Base-by-base conservation (phyloP, 805 yeast species). In the Myxozyma vanderwaltii region DNA sequence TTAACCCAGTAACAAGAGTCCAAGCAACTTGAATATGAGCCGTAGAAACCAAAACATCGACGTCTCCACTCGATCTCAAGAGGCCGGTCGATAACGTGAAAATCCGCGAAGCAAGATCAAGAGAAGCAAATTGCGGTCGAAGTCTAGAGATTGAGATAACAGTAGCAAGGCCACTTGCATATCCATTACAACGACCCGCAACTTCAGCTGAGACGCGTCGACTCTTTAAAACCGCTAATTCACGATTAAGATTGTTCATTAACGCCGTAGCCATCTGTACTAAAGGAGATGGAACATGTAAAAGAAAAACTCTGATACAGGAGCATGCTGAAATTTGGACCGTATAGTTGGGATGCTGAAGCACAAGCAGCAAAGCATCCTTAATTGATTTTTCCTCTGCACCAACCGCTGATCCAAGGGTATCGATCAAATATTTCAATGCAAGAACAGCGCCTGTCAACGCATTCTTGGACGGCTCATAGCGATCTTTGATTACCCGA, bases 1-100 rank as follows among this genome's bases (percentile, higher is more conserved):
- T 81, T 3, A 86, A 70, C 1, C 92, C 92, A 60, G 79, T 76
- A 23, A 88, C 67, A 24, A 86, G 67, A 15, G 82, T 77, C 92
- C 94, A 88, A 41, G 79, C 89, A 72, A 44, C 81, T 70, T 49
- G 81, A 51, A 39, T 76, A 68, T 65, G 77, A 70, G 64, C 73
- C 68, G 70, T 75, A 69, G 60, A 76, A 54, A 44, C 72, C 44
- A 8, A 65, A 26, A 69, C 69, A 55, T 62, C 69, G 31, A 64
- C 69, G 46, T 64, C 67, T 19, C 63, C 69, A 21, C 64, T 63
- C 21, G 66, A 49, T 59, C 78, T 79, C n/a, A 80, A 68, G 38
- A 79, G 72, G 31, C 79, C 72, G 13, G 78, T 74, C 0, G 82
- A 78, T 33, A 79, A 73, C 0, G 76, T 75, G 50, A 81, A 76